Evolutionary conservation across 2,329 filamentous ascomycete species (phyloP).

Genomic region (Bipolaris victoriae): DNA sequence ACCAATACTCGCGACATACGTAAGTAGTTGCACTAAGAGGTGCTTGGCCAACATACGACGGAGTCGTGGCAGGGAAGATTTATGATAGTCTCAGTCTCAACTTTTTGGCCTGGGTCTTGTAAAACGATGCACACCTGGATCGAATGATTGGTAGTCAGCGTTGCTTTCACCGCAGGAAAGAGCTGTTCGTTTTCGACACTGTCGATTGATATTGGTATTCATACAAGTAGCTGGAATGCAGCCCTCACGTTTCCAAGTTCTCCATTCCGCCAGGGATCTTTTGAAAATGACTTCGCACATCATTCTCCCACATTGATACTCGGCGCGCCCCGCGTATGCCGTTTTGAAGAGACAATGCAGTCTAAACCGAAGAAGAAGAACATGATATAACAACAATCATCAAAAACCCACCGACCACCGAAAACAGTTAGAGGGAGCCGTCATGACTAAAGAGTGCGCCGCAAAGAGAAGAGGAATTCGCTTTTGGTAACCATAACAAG

Average conservation of each 20-base stretch:
- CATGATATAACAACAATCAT: background rate
- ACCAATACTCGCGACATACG: slow-evolving; percentile 9
- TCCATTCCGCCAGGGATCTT: background rate
- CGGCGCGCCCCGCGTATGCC: slow-evolving; percentile 1
- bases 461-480: slow-evolving; percentile 12
- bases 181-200: background rate
- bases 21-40: slow-evolving; percentile 2
- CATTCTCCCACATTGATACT: background rate
- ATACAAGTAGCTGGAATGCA: background rate
- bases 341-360: background rate
- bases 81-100: background rate
- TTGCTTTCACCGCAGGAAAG: background rate
- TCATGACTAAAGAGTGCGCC: background rate
- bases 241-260: background rate
- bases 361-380: slow-evolving; percentile 2
- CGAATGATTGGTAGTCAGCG: background rate
- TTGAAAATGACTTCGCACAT: background rate
- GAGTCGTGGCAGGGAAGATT: background rate
- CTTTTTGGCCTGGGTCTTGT: background rate
- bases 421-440: background rate
- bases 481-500: slow-evolving; percentile 24
- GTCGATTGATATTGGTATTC: background rate
- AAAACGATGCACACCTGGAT: background rate
- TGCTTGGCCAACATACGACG: slow-evolving; percentile 3
- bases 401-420: slow-evolving; percentile 2